A percentile compares a stretch with the other conserved stretches of the same genome.
These are phyloP conservation scores for Synchytrium microbalum DNA, from an alignment of 371 early-diverging fungal genomes.

Conservation along the genomic window DNA sequence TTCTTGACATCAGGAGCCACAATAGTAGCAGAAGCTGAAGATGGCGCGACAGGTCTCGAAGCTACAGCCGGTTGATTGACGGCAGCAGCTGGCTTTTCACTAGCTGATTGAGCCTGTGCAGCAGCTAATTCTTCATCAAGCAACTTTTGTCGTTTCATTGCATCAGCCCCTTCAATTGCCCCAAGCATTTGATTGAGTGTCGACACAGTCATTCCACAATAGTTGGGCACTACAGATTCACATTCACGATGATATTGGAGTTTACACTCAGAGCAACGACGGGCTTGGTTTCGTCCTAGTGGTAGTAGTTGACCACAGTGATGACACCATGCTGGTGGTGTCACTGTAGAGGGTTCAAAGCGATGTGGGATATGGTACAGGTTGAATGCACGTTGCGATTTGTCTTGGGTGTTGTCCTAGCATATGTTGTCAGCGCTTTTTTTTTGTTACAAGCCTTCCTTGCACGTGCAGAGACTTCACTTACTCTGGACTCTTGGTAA, in stretches of 20 bases:
- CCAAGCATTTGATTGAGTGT: constrained; percentile 33
- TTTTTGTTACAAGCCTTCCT: not conserved
- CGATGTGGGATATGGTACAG: constrained; percentile 49
- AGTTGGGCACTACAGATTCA: constrained; percentile 40
- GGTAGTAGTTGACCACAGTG: constrained; percentile 52
- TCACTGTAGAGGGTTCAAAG: constrained; percentile 25
- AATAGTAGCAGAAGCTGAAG: not conserved
- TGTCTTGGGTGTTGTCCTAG: not conserved
- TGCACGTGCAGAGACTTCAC: constrained; percentile 1
- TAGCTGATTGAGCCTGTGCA: not conserved
- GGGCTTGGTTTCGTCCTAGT: constrained; percentile 26
- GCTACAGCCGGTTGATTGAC: not conserved
- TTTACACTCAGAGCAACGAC: constrained; percentile 42
- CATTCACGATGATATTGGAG: constrained; percentile 43
- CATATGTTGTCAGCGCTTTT: too few species aligned
- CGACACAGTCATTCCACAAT: constrained; percentile 45
- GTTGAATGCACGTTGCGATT: not conserved
- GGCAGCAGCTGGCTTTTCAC: not conserved
- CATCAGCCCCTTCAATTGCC: constrained; percentile 28
- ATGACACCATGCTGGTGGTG: constrained; percentile 43
- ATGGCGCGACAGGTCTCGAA: constrained; percentile 11
- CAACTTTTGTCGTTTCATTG: not conserved
- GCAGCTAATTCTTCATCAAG: not conserved
- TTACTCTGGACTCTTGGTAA: not conserved
- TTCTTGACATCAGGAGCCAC: not conserved